phyloP scores from a whole-genome alignment of 805 yeast genomes.

The Jamesozyma jinghongensis region DNA sequence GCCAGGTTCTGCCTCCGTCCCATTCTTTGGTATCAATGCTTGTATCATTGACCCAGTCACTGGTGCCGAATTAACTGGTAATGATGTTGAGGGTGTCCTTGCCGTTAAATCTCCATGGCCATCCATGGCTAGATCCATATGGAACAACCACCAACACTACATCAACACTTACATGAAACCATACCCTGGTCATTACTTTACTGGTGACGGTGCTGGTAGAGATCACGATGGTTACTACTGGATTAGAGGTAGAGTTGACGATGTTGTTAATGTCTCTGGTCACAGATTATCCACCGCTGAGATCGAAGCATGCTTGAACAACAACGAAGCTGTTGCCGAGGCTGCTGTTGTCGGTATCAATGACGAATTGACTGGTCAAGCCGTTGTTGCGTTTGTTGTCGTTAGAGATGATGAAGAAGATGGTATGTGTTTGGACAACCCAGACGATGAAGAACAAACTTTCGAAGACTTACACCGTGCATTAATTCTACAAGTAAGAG shows the following conservation, averaged over 20 bases:
- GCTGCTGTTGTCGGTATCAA: slow-evolving; percentile 94
- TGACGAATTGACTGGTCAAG: slow-evolving; percentile 96
- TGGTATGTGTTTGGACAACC: slow-evolving; percentile 23
- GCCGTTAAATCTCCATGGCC: slow-evolving; percentile 94
- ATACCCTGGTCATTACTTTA: slow-evolving; percentile 87
- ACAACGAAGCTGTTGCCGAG: slow-evolving; percentile 76
- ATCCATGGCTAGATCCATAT: slow-evolving; percentile 95
- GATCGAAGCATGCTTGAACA: slow-evolving; percentile 84
- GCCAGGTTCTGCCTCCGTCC: slow-evolving; percentile 95
- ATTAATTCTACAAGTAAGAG: slow-evolving; percentile 76
- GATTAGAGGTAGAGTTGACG: slow-evolving; percentile 98
- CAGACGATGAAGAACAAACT: slow-evolving; percentile 25
- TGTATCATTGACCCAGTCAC: slow-evolving; percentile 87
- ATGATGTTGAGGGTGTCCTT: slow-evolving; percentile 92
- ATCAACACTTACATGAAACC: slow-evolving; percentile 89
- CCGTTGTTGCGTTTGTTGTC: slow-evolving; percentile 89
- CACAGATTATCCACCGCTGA: slow-evolving; percentile 98
- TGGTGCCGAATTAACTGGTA: slow-evolving; percentile 75
- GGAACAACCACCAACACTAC: slow-evolving; percentile 77
- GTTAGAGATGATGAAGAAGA: slow-evolving; percentile 40
- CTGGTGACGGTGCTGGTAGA: slow-evolving; percentile 98
- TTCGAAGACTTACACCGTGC: slow-evolving; percentile 40
- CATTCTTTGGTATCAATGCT: slow-evolving; percentile 92
- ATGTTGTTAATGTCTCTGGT: slow-evolving; percentile 95
- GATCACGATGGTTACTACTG: slow-evolving; percentile 95